Evolutionary conservation across 2,329 filamentous ascomycete species (phyloP).

Genomic region (Triangularia verruculosa): DNA sequence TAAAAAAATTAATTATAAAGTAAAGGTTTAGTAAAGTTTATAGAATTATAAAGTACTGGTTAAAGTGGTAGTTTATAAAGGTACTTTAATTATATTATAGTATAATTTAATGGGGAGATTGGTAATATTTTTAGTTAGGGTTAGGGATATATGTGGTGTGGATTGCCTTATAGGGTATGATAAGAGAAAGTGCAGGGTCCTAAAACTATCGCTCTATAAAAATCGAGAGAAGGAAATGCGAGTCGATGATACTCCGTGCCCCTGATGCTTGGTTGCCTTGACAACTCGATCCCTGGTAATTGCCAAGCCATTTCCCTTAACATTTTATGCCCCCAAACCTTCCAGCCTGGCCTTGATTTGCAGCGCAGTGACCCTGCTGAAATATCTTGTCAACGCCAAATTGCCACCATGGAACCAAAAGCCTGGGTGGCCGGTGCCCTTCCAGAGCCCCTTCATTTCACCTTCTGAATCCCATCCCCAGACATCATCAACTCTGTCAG

Average conservation of each 20-base stretch:
- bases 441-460: slow-evolving; percentile 58
- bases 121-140: no score
- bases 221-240: neutral
- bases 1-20: no score
- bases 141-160: no score
- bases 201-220: no score
- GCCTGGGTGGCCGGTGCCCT: slow-evolving; percentile 57
- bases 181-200: no score
- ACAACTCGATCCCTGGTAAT: neutral
- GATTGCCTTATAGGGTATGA: no score
- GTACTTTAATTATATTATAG: no score
- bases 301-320: neutral
- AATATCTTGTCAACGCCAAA: slow-evolving; percentile 59
- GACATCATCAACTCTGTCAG: slow-evolving; percentile 54
- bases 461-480: slow-evolving; percentile 61
- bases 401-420: slow-evolving; percentile 68
- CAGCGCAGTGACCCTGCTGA: slow-evolving; percentile 51
- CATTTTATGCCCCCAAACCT: slow-evolving; percentile 21
- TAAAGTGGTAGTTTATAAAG: no score
- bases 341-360: slow-evolving; percentile 49
- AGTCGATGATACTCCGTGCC: neutral
- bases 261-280: neutral
- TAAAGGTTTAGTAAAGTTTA: no score
- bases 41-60: no score
- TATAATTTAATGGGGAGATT: no score